Conservation (phyloP, 805 yeast species). For the Yamadazyma phyllophila region DNA sequence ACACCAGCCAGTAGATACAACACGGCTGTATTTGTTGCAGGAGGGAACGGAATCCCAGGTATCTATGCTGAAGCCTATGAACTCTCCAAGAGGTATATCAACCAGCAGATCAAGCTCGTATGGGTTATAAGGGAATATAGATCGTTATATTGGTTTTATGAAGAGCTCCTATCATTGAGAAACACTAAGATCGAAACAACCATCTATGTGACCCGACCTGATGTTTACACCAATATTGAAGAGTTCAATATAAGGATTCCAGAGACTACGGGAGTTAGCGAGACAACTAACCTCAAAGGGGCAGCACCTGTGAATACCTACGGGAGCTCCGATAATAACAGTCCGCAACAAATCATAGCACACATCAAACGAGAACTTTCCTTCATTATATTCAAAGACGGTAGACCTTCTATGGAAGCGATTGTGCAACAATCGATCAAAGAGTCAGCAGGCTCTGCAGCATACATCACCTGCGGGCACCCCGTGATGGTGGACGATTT, state of each 20-base stretch:
- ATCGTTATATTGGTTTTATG: constrained; percentile 49
- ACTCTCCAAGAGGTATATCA: constrained; percentile 11
- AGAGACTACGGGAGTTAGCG: background rate
- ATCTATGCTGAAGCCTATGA: constrained; percentile 34
- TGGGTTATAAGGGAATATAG: constrained; percentile 64
- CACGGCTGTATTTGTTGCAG: constrained; percentile 34
- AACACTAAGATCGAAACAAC: constrained; percentile 24
- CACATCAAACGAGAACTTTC: constrained; percentile 20
- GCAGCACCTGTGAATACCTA: background rate
- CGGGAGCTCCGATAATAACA: constrained; percentile 1
- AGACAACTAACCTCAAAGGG: constrained; percentile 2
- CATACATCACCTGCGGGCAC: constrained; percentile 64
- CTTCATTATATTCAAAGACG: constrained; percentile 39
- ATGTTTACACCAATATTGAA: constrained; percentile 29
- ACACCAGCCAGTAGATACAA: constrained; percentile 29
- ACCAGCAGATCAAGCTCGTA: constrained; percentile 38
- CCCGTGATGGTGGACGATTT: constrained; percentile 55
- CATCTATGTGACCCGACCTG: constrained; percentile 30
- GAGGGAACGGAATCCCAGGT: constrained; percentile 44
- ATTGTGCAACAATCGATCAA: constrained; percentile 37
- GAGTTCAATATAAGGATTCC: constrained; percentile 15
- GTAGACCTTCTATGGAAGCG: constrained; percentile 47
- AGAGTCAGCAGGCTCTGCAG: constrained; percentile 41
- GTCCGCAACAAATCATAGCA: constrained; percentile 7
- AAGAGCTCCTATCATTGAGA: constrained; percentile 35